Conservation (phyloP, 805 yeast species). For the Kregervanrija pseudodelftensis region DNA sequence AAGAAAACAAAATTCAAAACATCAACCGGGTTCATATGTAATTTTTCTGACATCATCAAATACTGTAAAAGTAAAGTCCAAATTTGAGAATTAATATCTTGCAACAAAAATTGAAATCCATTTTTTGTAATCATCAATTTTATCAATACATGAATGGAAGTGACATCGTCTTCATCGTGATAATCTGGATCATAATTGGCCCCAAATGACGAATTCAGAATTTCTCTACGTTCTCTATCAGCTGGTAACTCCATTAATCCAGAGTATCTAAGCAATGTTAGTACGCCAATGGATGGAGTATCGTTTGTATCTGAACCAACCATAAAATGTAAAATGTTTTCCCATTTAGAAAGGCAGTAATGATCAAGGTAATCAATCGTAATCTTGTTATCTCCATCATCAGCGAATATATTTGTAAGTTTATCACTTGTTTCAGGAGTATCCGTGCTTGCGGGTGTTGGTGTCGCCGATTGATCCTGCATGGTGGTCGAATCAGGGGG, state of each 20-base stretch:
- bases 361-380: slow-evolving; percentile 62
- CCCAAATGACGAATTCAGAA: slow-evolving; percentile 7
- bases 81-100: slow-evolving; percentile 87
- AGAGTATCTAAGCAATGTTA: slow-evolving; percentile 67
- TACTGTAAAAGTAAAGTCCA: slow-evolving; percentile 91
- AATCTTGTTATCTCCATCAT: slow-evolving; percentile 50
- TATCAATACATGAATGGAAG: slow-evolving; percentile 15
- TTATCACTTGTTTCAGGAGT: slow-evolving; percentile 3
- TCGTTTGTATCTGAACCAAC: slow-evolving; percentile 78
- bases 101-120: slow-evolving; percentile 91
- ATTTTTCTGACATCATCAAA: slow-evolving; percentile 71
- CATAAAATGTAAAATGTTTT: slow-evolving; percentile 91
- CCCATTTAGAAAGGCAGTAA: slow-evolving; percentile 89
- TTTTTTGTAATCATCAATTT: slow-evolving; percentile 70
- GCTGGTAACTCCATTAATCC: slow-evolving; percentile 74
- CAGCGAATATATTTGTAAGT: slow-evolving; percentile 41
- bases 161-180: slow-evolving; percentile 13
- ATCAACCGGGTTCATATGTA: slow-evolving; percentile 93
- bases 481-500: slow-evolving; percentile 7
- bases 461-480: slow-evolving; percentile 27
- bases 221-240: slow-evolving; percentile 24
- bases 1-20: slow-evolving; percentile 89
- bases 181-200: slow-evolving; percentile 14
- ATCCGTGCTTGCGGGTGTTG: neutral
- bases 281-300: slow-evolving; percentile 75